These are phyloP conservation scores for Beauveria sp. DNA, from an alignment of 2,329 filamentous ascomycete species.

Conservation along the genomic window DNA sequence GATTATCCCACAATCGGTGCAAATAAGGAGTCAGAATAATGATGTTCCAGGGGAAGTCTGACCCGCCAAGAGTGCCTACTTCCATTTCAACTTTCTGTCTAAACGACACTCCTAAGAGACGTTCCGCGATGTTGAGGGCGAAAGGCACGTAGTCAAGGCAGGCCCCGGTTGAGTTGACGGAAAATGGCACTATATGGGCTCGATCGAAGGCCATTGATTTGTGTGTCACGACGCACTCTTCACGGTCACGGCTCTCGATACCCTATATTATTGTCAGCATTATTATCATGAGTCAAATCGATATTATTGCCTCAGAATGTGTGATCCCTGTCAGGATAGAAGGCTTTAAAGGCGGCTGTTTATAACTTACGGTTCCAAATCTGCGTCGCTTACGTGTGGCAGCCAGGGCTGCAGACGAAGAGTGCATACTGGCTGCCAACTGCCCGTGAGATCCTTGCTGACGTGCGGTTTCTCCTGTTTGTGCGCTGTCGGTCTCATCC, in stretches of 20 bases:
- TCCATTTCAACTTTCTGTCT: accelerated
- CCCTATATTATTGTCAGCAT: not conserved
- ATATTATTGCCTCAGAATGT: not conserved
- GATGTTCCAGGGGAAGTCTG: not conserved
- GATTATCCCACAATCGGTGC: not conserved
- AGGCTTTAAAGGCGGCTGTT: not conserved
- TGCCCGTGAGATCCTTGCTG: too few species aligned
- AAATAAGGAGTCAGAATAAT: not conserved
- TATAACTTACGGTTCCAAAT: not conserved
- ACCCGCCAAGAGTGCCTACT: not conserved
- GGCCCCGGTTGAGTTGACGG: not conserved
- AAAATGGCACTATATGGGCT: not conserved
- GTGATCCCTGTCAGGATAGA: not conserved
- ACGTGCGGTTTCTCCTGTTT: too few species aligned
- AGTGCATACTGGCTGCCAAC: too few species aligned
- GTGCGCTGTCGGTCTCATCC: too few species aligned
- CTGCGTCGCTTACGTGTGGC: not conserved
- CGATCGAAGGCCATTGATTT: not conserved
- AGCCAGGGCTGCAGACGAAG: too few species aligned
- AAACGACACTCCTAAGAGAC: not conserved
- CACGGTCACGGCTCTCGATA: not conserved
- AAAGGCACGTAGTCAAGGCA: not conserved
- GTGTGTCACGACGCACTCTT: not conserved
- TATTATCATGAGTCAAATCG: not conserved
- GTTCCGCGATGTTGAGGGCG: not conserved